Evolutionary conservation across 2,329 filamentous ascomycete genomes (phyloP).

Genomic region (Curvularia verruculosa): DNA sequence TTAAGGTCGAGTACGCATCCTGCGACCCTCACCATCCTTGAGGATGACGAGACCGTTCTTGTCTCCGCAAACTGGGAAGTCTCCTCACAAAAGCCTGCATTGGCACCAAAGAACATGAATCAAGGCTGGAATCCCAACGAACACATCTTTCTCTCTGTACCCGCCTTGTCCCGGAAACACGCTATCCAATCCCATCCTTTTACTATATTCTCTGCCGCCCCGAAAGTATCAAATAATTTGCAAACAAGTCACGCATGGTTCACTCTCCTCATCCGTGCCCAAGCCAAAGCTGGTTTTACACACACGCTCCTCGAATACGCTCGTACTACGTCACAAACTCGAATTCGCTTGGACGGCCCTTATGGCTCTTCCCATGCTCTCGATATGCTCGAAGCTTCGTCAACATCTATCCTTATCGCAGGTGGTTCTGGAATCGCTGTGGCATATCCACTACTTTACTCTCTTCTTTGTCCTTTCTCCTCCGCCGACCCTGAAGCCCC

Average conservation of each 20-base stretch:
- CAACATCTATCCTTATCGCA: conserved; percentile 62
- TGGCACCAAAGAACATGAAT: conserved; percentile 46
- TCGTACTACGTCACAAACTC: conserved; percentile 50
- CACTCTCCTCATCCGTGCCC: conserved; percentile 64
- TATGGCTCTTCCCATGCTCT: conserved; percentile 66
- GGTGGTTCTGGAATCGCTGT: conserved; percentile 71
- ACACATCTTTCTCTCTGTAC: conserved; percentile 68
- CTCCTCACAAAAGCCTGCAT: conserved; percentile 11
- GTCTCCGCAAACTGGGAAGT: conserved; percentile 55
- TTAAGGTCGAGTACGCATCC: conserved; percentile 57
- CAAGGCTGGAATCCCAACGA: conserved; percentile 66
- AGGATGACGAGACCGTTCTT: conserved; percentile 63
- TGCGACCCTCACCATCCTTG: conserved; percentile 60
- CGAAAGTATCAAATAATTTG: conserved; percentile 51
- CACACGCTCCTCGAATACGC: conserved; percentile 61
- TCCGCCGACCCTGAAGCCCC: conserved; percentile 25
- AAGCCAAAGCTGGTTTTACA: conserved; percentile 62
- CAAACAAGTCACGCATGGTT: conserved; percentile 57
- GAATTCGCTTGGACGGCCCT: conserved; percentile 66
- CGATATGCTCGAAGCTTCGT: conserved; percentile 58
- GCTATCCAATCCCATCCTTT: conserved; percentile 68
- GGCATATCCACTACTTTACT: conserved; percentile 65
- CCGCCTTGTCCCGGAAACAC: conserved; percentile 60
- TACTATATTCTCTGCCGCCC: conserved; percentile 68
- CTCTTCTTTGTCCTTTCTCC: conserved; percentile 50